Evolutionary conservation across 768 basidiomycete species (phyloP).

Genomic region (Podaxis sp.): DNA sequence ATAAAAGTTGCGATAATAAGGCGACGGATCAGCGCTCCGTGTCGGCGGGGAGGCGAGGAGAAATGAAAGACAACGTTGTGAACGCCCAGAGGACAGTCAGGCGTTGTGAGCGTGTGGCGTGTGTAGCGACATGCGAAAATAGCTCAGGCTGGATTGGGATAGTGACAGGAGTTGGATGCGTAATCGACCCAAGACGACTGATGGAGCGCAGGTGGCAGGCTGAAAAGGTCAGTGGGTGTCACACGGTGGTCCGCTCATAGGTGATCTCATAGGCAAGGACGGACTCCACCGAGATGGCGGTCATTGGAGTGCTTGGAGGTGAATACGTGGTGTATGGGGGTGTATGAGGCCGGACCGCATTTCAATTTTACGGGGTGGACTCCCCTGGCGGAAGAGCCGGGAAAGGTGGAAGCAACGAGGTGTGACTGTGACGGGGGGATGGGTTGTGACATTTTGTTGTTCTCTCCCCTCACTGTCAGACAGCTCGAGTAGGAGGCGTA

Average conservation of each 20-base stretch:
- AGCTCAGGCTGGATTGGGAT: conserved; percentile 1
- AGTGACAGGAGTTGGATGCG: conserved; percentile 2
- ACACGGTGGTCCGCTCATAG: background rate
- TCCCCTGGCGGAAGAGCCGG: background rate
- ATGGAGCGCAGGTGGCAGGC: background rate
- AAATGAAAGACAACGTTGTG: background rate
- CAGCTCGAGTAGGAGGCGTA: conserved; percentile 12
- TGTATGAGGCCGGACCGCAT: background rate
- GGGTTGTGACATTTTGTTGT: conserved; percentile 13
- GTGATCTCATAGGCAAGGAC: background rate
- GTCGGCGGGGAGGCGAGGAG: background rate
- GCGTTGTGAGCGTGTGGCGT: background rate
- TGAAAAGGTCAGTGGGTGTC: background rate
- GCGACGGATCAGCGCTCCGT: background rate
- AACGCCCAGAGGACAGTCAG: background rate
- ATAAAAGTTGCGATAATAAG: background rate
- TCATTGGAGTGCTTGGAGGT: background rate
- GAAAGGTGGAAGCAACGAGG: conserved; percentile 18
- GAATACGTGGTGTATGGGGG: background rate
- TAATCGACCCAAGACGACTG: too few species aligned
- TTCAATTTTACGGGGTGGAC: background rate
- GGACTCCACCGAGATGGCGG: background rate
- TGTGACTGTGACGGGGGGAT: conserved; percentile 14
- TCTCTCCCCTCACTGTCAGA: conserved; percentile 23
- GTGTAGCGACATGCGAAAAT: background rate